Evolutionary conservation across 2,329 filamentous ascomycete genomes (phyloP).

Genomic region (Tolypocladium sp.): DNA sequence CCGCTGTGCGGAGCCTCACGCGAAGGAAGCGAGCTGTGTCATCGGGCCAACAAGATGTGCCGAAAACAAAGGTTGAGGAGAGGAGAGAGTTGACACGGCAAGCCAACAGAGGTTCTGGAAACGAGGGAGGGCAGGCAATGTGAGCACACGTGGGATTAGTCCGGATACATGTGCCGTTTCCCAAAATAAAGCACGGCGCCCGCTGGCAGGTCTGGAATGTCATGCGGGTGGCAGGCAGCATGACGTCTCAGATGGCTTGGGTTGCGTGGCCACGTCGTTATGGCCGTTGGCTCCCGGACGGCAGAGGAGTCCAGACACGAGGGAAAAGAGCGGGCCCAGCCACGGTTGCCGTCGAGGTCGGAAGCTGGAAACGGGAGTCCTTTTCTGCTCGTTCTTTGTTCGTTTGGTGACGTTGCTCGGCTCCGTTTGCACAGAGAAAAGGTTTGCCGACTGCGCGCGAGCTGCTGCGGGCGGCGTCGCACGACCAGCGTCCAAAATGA

Average conservation of each 20-base stretch:
- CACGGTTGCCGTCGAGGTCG: background rate
- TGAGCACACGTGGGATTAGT: background rate
- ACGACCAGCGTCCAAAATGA: background rate
- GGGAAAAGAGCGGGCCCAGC: background rate
- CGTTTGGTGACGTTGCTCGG: background rate
- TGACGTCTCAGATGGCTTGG: background rate
- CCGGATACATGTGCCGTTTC: background rate
- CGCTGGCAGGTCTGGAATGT: background rate
- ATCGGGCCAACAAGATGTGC: background rate
- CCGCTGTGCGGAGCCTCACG: background rate
- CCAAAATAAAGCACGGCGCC: background rate
- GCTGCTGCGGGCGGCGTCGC: background rate
- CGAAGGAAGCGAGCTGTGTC: background rate
- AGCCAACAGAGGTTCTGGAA: background rate
- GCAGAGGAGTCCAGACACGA: background rate
- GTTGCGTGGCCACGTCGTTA: background rate
- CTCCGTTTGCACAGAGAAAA: background rate
- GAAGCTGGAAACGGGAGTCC: background rate
- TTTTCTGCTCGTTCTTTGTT: background rate
- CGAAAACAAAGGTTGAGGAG: background rate
- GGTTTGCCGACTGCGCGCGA: too few species aligned
- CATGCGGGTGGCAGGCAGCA: background rate
- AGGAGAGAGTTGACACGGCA: background rate
- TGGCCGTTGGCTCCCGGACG: background rate
- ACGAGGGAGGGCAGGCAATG: background rate